These are phyloP conservation scores for Penicillium sp. DNA, from an alignment of 2,329 filamentous ascomycete genomes.

Conservation along the genomic window DNA sequence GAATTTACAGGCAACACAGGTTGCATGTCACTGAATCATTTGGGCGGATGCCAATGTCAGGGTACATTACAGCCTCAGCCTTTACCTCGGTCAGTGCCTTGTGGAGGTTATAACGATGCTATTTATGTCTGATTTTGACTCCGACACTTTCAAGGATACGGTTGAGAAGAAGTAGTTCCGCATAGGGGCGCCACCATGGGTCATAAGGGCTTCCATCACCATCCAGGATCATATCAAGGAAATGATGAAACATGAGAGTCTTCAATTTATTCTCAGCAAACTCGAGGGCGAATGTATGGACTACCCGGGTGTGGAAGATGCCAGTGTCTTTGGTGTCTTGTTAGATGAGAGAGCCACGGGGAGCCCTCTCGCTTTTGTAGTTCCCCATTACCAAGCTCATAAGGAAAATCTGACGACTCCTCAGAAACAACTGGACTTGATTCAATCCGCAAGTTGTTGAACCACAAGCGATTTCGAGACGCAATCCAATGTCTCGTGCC, in stretches of 20 bases:
- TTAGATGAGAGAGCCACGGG: conserved; percentile 17
- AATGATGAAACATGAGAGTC: conserved; percentile 22
- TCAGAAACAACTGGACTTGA: conserved; percentile 13
- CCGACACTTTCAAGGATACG: conserved; percentile 17
- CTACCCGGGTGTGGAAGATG: conserved; percentile 18
- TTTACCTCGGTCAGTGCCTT: conserved; percentile 15
- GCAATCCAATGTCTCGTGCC: conserved; percentile 28
- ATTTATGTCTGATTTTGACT: conserved; percentile 14
- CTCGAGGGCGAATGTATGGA: conserved; percentile 18
- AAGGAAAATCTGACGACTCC: conserved; percentile 6
- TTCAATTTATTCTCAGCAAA: conserved; percentile 20
- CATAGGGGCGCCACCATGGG: conserved; percentile 17
- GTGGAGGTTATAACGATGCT: conserved; percentile 14
- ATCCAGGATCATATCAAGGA: conserved; percentile 21
- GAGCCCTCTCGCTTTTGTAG: conserved; percentile 18
- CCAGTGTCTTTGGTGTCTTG: conserved; percentile 17
- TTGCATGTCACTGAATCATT: conserved; percentile 13
- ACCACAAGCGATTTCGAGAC: conserved; percentile 30
- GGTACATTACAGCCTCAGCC: conserved; percentile 11
- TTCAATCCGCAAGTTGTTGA: conserved; percentile 24
- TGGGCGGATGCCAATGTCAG: conserved; percentile 11
- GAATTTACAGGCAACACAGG: not conserved
- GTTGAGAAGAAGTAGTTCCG: conserved; percentile 17
- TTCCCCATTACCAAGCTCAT: conserved; percentile 9
- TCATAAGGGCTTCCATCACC: conserved; percentile 15